Percentiles rank a stretch among this genome's conserved stretches.
Conservation (phyloP, 1,284 basidiomycete species). For the Microbotryum lychnidis-dioicae region DNA sequence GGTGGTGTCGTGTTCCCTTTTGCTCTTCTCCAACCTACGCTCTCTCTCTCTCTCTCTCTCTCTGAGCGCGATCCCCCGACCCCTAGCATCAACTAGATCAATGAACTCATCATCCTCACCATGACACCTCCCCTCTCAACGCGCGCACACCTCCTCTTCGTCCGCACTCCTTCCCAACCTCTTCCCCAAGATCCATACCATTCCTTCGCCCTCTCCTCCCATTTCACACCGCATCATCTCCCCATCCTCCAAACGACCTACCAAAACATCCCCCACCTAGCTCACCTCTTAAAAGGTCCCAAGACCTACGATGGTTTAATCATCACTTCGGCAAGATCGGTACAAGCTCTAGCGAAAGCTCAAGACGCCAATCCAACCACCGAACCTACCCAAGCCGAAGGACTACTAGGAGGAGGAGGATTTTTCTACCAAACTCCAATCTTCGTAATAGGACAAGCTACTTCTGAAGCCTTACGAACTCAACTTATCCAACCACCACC, state of each 20-base stretch:
- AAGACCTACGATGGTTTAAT: slow-evolving; percentile 52
- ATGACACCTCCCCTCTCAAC: not conserved
- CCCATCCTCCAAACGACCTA: slow-evolving; percentile 58
- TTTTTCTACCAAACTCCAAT: slow-evolving; percentile 47
- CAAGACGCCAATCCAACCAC: not conserved
- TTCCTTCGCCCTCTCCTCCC: slow-evolving; percentile 6
- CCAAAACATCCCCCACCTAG: slow-evolving; percentile 48
- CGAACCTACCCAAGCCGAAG: no score
- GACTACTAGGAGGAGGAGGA: not conserved
- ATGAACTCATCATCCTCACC: no score
- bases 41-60: not conserved
- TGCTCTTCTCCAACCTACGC: not conserved
- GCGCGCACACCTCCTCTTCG: slow-evolving; percentile 21
- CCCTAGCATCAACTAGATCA: not conserved
- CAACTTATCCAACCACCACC: not conserved
- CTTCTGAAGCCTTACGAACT: slow-evolving; percentile 43
- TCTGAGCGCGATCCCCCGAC: not conserved
- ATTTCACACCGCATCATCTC: slow-evolving; percentile 46
- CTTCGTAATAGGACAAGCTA: slow-evolving; percentile 63
- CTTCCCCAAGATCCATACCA: slow-evolving; percentile 49
- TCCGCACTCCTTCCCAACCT: slow-evolving; percentile 25
- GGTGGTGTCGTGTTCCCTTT: no score
- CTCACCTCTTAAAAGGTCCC: slow-evolving; percentile 41
- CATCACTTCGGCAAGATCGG: slow-evolving; percentile 61
- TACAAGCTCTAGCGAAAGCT: slow-evolving; percentile 54